Evolutionary conservation across 1,284 basidiomycete species (phyloP), one percentile per base, ranked within the genome.

Genomic region (Tilletiopsis washingtonensis): DNA sequence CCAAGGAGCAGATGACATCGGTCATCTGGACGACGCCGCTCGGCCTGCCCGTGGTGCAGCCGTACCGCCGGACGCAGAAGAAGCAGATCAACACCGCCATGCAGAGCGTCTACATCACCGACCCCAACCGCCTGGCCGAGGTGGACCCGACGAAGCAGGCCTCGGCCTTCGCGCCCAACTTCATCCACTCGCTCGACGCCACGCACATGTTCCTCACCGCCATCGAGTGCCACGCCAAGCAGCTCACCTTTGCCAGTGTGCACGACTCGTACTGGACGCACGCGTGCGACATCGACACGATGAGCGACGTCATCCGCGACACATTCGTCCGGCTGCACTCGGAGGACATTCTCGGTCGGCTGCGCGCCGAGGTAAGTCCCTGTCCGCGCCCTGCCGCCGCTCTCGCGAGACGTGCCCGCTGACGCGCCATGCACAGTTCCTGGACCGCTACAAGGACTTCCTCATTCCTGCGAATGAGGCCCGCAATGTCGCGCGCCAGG

Each of bases 251-350:
- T 72, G 93, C 91, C 0, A 88, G 89, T 2, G 94, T 98, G 12
- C 93, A 99, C 75, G 94, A 99, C 74, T 96, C 91, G 1, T 99
- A 97, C 77, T 99, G 93, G 93, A 97, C 93, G 5, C 93, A 99
- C 71, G 87, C 93, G 0, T 81, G 78, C 34, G 82, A 81, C 56
- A 86, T 97, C 54, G 88, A 96, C 74, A 77, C 82, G 49, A 94
- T 99, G 90, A 88, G 87, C 0, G 79, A 79, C 43, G 80, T 87
- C 62, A 91, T 98, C 62, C 85, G 93, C 25, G 87, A 93, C 45
- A 89, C 88, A 0, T 98, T 98, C 74, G 87, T 98, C 57, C 83
- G 85, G 3, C 78, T 98, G 9, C 93, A 98, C 74, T 85, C 84
- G 19, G 85, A 86, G 19, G 83, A 93, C 70, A 83, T 97, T 23